Percentiles rank a stretch among this genome's conserved stretches.
Evolutionary conservation across 148 eudicot species (phyloP).

Genomic region (Agrostemma githago): DNA sequence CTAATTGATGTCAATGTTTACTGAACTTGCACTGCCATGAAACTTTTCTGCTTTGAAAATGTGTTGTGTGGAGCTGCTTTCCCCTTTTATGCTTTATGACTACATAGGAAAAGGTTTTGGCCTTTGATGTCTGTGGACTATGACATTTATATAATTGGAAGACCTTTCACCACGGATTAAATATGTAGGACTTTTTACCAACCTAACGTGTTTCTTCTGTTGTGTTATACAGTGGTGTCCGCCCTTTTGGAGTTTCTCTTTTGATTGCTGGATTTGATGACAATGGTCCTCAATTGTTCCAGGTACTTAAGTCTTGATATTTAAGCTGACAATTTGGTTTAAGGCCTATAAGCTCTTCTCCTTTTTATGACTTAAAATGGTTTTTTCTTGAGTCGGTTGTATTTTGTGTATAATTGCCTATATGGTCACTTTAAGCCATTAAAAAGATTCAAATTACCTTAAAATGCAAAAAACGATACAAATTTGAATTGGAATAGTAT

Average conservation of each 20-base stretch:
- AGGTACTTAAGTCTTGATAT: constrained; percentile 42
- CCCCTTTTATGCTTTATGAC: not conserved
- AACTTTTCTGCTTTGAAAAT: not conserved
- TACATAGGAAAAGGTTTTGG: no score
- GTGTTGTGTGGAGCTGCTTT: not conserved
- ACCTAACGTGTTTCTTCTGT: not conserved
- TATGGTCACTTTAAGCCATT: not conserved
- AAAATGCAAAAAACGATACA: not conserved
- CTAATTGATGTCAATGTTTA: no score
- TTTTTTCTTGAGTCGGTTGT: not conserved
- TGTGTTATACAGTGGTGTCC: constrained; percentile 63
- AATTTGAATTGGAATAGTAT: not conserved
- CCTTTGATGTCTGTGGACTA: no score
- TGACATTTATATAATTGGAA: no score
- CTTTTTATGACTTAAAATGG: not conserved
- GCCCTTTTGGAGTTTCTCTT: constrained; percentile 97
- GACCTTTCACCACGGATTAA: not conserved
- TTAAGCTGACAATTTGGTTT: not conserved
- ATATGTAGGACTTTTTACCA: not conserved
- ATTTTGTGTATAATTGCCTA: not conserved
- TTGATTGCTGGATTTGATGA: constrained; percentile 97
- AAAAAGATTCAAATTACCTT: not conserved
- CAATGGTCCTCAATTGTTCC: constrained; percentile 95
- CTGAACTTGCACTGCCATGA: not conserved
- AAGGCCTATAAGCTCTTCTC: not conserved